Percentiles rank a stretch among this genome's conserved stretches.
phyloP scores from a whole-genome alignment of 192 early-diverging fungal species.

The Coemansia sp. region DNA sequence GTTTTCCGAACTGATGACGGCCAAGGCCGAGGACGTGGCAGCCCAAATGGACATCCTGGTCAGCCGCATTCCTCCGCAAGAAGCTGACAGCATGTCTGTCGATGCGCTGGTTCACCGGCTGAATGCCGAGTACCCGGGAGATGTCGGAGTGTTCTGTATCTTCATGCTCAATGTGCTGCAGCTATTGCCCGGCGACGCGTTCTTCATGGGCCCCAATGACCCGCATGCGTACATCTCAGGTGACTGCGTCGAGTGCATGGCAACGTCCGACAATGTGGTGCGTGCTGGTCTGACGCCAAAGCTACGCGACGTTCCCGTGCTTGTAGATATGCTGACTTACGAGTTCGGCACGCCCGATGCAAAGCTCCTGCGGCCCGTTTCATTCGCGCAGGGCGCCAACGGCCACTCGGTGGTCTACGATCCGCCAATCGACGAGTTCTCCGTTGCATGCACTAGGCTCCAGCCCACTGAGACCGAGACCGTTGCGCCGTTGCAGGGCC shows the following conservation, averaged over 20 bases:
- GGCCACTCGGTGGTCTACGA: constrained; percentile 76
- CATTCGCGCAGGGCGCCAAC: constrained; percentile 27
- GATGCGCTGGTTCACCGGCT: constrained; percentile 74
- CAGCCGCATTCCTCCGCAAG: constrained; percentile 29
- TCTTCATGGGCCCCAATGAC: constrained; percentile 95
- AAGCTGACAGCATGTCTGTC: constrained; percentile 19
- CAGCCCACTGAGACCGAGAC: constrained; percentile 50
- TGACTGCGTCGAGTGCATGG: constrained; percentile 99
- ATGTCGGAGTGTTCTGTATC: constrained; percentile 86
- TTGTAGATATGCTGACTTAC: constrained; percentile 93
- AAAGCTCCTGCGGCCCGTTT: constrained; percentile 73
- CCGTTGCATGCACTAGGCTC: constrained; percentile 69
- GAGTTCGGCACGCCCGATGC: constrained; percentile 72
- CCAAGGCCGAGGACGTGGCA: constrained; percentile 49
- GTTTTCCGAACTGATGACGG: constrained; percentile 65
- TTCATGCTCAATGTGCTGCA: constrained; percentile 87
- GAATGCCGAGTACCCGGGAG: constrained; percentile 82
- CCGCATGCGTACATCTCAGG: constrained; percentile 96
- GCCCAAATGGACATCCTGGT: constrained; percentile 60
- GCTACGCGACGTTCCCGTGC: constrained; percentile 79
- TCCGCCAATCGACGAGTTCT: constrained; percentile 96
- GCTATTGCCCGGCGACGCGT: constrained; percentile 80
- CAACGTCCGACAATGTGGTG: constrained; percentile 95
- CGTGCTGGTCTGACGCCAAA: constrained; percentile 97
- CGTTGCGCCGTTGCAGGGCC: constrained; percentile 67